Percentiles rank a stretch among this genome's conserved stretches.
Evolutionary conservation across 2,329 filamentous ascomycete genomes (phyloP).

Genomic region (Hymenoscyphus repandus): DNA sequence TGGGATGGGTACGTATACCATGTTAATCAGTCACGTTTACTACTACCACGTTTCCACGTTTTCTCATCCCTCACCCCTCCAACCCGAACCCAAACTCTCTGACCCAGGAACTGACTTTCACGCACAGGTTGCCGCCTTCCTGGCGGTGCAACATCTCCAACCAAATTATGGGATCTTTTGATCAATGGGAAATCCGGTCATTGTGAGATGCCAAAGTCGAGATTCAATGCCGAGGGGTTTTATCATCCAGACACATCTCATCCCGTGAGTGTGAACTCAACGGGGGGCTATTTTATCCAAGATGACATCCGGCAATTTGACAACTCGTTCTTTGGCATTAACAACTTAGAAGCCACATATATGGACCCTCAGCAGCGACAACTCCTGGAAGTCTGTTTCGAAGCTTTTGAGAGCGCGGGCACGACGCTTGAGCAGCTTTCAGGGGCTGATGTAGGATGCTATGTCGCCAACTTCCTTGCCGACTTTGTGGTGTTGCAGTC

Average conservation of each 20-base stretch:
- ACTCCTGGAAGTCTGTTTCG: constrained; percentile 26
- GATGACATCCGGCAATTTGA: constrained; percentile 16
- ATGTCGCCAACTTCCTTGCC: constrained; percentile 18
- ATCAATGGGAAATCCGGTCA: constrained; percentile 6
- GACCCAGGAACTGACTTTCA: background rate
- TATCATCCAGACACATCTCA: constrained; percentile 10
- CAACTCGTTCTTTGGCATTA: constrained; percentile 20
- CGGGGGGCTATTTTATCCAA: constrained; percentile 15
- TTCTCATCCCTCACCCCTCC: too few relatives aligned
- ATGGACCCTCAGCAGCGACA: constrained; percentile 29
- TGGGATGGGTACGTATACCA: constrained; percentile 28
- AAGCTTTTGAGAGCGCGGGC: constrained; percentile 26
- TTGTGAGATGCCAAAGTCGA: constrained; percentile 24
- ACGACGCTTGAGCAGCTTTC: constrained; percentile 18
- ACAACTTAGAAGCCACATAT: constrained; percentile 14
- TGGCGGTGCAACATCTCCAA: constrained; percentile 10
- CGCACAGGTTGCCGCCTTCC: constrained; percentile 12
- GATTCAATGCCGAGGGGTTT: constrained; percentile 16
- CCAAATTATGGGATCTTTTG: constrained; percentile 17
- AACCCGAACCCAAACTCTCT: background rate
- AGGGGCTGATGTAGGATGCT: constrained; percentile 19
- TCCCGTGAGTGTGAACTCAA: constrained; percentile 10
- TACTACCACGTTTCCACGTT: background rate
- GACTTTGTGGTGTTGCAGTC: constrained; percentile 14
- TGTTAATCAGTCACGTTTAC: background rate